Evolutionary conservation across 2,329 filamentous ascomycete genomes (phyloP), one percentile per base, ranked within the genome.

Genomic region (Cytospora piceicola): DNA sequence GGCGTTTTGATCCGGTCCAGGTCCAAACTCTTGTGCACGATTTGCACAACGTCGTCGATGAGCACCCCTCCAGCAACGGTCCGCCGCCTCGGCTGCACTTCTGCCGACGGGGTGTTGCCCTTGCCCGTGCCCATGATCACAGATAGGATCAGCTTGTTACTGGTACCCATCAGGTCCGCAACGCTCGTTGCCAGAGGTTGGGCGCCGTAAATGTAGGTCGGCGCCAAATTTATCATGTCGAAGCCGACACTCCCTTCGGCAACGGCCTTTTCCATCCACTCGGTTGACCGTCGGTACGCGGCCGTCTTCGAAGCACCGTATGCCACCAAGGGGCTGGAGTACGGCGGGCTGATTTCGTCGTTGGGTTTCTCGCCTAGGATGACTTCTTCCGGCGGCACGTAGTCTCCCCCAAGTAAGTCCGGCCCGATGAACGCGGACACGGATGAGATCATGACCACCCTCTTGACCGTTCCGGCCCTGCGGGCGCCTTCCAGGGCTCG

Each of bases 371-470:
- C 56, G 30, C 57, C 57, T 2, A 60, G 2, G 24, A 61, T 39
- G 15, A 64, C 36, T 49, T 66, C 65, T 55, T 67, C 57, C 4
- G 56, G 52, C 3, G 65, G 65, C 20, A 64, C 52, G 8, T 53
- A 64, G 17, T 53, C n/a, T 24, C 56, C 61, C 1, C 56, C 51
- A 17, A 67, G 36, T 4, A 67, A 29, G 5, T 61, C 56, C 2
- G 65, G 65, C n/a, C 17, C 20, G 24, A 51, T 24, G n/a, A 64
- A 67, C 4, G 65, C 65, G 30, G 34, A 56, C 3, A 60, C 20
- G 4, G 69, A 70, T 2, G 69, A 70, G 14, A 64, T 61, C 22
- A 70, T 27, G n/a, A 70, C 51, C n/a, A 70, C 68, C 27, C 69
- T 58, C 54, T 61, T 62, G 20, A 71, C 68, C 5, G 68, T 67